Evolutionary conservation across 2,329 filamentous ascomycete species (phyloP), one percentile per base, ranked within the genome.

Genomic region (Alternaria sp.): DNA sequence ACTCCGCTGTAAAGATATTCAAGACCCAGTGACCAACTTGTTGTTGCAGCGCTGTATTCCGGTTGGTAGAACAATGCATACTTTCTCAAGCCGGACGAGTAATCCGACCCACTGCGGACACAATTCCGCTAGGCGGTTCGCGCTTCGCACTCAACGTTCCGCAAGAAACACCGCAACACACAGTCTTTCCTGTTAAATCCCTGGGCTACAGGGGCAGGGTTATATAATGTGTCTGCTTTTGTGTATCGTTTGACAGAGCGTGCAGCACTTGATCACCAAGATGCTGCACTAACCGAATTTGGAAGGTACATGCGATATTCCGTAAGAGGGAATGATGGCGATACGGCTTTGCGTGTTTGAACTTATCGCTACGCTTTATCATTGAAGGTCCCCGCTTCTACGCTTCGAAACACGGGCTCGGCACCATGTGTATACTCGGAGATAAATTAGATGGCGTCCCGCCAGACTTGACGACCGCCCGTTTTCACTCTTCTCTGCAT

Each of bases 301-400:
- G n/a, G 52, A 26, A 55, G 44, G 52, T 55, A 48, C 52, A 55
- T 51, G 52, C 52, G 52, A 55, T 9, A 40, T 33, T 39, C 37
- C 44, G 44, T 31, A 29, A 34, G 29, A 48, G 29, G 6, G 44
- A 7, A 34, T 17, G 44, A 48, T 31, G 44, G 44, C 29, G 44
- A 31, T 26, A 48, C 8, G 21, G 29, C 44, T 46, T 46, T 33
- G 29, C 44, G 44, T 46, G 29, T 34, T 46, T 11, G 44, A 29
- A 33, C 29, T 31, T 46, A 46, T 46, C 44, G 31, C 13, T 29
- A 46, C 13, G 13, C 11, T 24, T 29, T 33, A 24, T 46, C 44
- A 46, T 34, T 17, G 10, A 23, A 36, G 24, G 21, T 26, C 29
- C 44, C 44, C 44, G 31, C 44, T 48, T 48, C 44, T 26, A 36